Base-by-base conservation (phyloP, 176 grass and related monocot species). In the Bonia amplexicaulis region DNA sequence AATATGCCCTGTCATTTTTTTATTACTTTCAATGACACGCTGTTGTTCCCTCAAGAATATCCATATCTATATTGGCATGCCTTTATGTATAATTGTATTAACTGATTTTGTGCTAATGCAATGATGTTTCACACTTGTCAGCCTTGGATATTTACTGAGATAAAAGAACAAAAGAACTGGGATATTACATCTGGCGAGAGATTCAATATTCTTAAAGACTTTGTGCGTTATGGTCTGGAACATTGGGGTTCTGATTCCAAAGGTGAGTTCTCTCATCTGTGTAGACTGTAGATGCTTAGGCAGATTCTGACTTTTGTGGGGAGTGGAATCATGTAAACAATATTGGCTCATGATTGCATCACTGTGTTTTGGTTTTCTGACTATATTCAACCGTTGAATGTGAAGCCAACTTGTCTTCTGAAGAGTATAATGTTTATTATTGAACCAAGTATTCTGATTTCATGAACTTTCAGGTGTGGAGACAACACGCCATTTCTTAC, bases 111-210 rank as follows among this genome's bases (percentile, higher is more conserved):
- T 84, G 35, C 40, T 85, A 65, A 86, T 25, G 29, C 37, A 51
- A 51, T 89, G 73, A 9, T 20, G 39, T 22, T 20, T 82, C 39
- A 72, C 51, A 15, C 63, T 69, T 89, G 27, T 60, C 90, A 98
- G 93, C 93, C 96, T 65, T 98, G 96, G 96, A 85, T 98, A 95
- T 95, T 98, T 90, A 98, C 96, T 44, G 96, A 98, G 86, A 92
- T 98, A 80, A 98, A 98, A 87, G 96, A 98, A 93, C 89, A 98
- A 82, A 93, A 70, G 69, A 87, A 98, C 80, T 98, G 96, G 93
- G 96, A 98, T 17, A 95, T 98, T 71, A 95, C 85, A 15, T 98
- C 96, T 71, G 89, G 72, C 0, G 96, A 95, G 87, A 88, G 96
- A 78, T 83, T 95, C 48, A 87, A 85, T 88, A 95, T 98, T 80